Conservation (phyloP, 164 flowering plant species). For the Magnolia kwangsiensis region DNA sequence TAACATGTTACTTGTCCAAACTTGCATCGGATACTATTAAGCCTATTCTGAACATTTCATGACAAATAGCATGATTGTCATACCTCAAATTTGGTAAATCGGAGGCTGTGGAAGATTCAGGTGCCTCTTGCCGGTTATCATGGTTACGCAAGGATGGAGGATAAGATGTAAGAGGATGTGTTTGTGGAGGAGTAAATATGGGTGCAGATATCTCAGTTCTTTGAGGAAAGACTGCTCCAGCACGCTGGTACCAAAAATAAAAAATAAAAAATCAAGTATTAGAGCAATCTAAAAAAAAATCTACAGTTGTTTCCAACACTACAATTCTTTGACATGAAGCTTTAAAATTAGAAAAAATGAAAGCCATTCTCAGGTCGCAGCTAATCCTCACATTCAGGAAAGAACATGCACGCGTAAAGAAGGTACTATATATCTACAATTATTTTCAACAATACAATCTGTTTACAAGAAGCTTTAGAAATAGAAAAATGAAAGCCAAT, state of each 20-base stretch:
- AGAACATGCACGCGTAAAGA: not conserved
- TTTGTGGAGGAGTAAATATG: slow-evolving; percentile 84
- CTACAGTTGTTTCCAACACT: not conserved
- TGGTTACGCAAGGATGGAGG: slow-evolving; percentile 59
- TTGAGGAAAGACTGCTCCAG: slow-evolving; percentile 95
- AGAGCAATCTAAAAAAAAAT: not conserved
- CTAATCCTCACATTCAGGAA: not conserved
- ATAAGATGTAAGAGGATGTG: slow-evolving; percentile 73
- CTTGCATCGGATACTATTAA: too few relatives aligned
- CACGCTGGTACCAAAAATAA: slow-evolving; percentile 49
- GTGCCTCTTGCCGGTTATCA: slow-evolving; percentile 44
- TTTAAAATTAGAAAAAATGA: not conserved
- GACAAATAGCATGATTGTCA: not conserved
- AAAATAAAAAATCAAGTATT: not conserved
- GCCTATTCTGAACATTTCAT: too few relatives aligned
- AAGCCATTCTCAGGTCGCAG: not conserved
- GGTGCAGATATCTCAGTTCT: slow-evolving; percentile 78
- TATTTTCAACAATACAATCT: not conserved
- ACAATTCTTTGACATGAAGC: not conserved
- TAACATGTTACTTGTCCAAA: too few relatives aligned
- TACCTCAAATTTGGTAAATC: slow-evolving; percentile 91
- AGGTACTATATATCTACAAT: not conserved
- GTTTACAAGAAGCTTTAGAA: not conserved
- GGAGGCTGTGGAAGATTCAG: slow-evolving; percentile 70
- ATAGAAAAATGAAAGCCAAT: not conserved